Evolutionary conservation across 2,329 filamentous ascomycete species (phyloP), one percentile per base, ranked within the genome.

Genomic region (Lecanicillium sp.): DNA sequence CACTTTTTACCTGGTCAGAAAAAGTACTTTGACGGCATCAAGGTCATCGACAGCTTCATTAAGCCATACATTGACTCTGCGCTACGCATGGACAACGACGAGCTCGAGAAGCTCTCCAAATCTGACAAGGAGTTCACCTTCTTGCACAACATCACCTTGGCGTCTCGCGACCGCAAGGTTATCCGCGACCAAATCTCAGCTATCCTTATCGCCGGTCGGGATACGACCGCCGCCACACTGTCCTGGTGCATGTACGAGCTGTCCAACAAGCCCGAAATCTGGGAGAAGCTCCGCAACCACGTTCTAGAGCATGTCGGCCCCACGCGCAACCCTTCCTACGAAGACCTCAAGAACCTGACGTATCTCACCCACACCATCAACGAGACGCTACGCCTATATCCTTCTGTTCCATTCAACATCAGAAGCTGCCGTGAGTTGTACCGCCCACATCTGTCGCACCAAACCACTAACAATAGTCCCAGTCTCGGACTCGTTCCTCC

Each of bases 171-270:
- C 60, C 73, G 73, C 48, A 77, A 74, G 46, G 78, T 89, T 4
- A 76, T 96, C 12, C 86, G 89, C 27, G 90, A 95, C 66, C 90
- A 96, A 65, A 73, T 95, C 40, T 77, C 93, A 14, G 83, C 85
- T 37, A 78, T 95, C 10, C 77, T 96, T 2, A 78, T 96, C 14
- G 90, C 90, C 2, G 90, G 88, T 10, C 78, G 87, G 30, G 90
- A 96, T 65, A 95, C 90, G 12, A 95, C 90, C 0, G 90, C 90
- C 26, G 79, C 75, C 12, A 89, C 87, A 0, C 74, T 96, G 1
- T 86, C 83, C 0, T 95, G 89, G 84, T 74, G 79, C 30, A 74
- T 95, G 51, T 93, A 91, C 64, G 88, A 95, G 65, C 75, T 96
- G 2, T 78, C 83, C 27, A 79, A 81, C 10, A 75, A 87, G 55